phyloP scores from a whole-genome alignment of 768 basidiomycete species.

The Pleurotus eryngii region DNA sequence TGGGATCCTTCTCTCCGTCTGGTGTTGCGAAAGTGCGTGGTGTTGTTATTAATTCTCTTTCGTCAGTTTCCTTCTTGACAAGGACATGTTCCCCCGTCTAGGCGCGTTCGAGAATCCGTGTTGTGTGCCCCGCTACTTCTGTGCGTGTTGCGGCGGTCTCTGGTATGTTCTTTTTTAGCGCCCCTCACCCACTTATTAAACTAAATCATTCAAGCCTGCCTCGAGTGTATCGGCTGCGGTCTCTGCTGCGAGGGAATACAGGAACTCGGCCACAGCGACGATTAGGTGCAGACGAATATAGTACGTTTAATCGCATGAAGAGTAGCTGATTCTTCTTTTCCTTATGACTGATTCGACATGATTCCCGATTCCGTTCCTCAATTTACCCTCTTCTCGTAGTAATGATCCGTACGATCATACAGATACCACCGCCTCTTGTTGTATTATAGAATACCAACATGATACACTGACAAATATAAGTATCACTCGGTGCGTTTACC shows the following conservation, averaged over 20 bases:
- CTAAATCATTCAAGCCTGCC: constrained; percentile 39
- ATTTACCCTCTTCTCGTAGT: too few species aligned
- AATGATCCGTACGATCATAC: too few species aligned
- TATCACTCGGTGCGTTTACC: too few species aligned
- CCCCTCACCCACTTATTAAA: neutral
- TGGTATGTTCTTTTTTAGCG: constrained; percentile 30
- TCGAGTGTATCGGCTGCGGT: constrained; percentile 71
- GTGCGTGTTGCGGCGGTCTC: constrained; percentile 71
- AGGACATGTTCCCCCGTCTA: constrained; percentile 14
- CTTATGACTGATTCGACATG: too few species aligned
- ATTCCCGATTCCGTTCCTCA: too few species aligned
- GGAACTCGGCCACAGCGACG: constrained; percentile 15
- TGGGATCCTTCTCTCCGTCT: constrained; percentile 60
- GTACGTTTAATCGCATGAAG: too few species aligned
- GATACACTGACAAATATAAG: too few species aligned
- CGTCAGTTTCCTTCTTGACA: neutral
- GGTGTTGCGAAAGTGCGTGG: constrained; percentile 57
- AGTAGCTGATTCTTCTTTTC: too few species aligned
- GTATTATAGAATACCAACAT: too few species aligned
- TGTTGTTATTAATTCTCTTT: neutral
- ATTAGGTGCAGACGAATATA: too few species aligned
- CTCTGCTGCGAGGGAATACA: constrained; percentile 51
- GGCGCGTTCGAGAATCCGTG: constrained; percentile 59
- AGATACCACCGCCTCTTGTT: too few species aligned
- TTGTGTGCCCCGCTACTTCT: constrained; percentile 70